Evolutionary conservation across 179 eudicot genomes (phyloP), one percentile per base, ranked within the genome.

Genomic region (Beta macrorhiza): DNA sequence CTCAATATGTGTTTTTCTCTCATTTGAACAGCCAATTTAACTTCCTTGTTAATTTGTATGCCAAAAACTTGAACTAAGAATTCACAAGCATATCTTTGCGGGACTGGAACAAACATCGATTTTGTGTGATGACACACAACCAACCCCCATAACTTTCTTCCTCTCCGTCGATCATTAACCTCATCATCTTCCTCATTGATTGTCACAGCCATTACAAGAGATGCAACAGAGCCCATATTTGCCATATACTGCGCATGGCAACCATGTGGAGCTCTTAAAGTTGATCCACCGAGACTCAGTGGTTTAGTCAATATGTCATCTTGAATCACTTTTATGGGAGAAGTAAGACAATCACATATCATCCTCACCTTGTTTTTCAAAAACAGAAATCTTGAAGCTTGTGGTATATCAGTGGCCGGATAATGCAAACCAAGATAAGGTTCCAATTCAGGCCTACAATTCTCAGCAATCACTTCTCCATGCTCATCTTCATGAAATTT

Each of bases 401-500:
- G 98, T 15, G 98, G 98, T 61, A 94, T 90, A 87, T 93, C 98
- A 45, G 97, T 94, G n/a, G 98, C 93, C 0, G 98, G 98, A 79
- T 94, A 94, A 85, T 94, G 98, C 87, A 94, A 83, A 49, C 98
- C 98, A 78, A 93, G 88, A 87, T 93, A 94, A 82, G 97, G 91
- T 17, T 94, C 97, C 77, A 90, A 80, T 20, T 84, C 93, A 49
- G 86, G 87, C 76, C 79, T 89, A 69, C 80, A 78, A 32, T 85
- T 87, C 87, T 94, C 98, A 3, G 96, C 84, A 86, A 94, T 83
- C 78, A 94, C 97, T 85, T 94, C 98, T 7, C 97, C 97, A 51
- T 94, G 98, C 80, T 94, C 98, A 85, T 94, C 98, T 79, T 94
- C 97, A 67, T 94, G 97, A 80, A 94, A 94, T 80, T 93, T 94